phyloP scores from a whole-genome alignment of 768 basidiomycete genomes.

The Termitomyces sp. region DNA sequence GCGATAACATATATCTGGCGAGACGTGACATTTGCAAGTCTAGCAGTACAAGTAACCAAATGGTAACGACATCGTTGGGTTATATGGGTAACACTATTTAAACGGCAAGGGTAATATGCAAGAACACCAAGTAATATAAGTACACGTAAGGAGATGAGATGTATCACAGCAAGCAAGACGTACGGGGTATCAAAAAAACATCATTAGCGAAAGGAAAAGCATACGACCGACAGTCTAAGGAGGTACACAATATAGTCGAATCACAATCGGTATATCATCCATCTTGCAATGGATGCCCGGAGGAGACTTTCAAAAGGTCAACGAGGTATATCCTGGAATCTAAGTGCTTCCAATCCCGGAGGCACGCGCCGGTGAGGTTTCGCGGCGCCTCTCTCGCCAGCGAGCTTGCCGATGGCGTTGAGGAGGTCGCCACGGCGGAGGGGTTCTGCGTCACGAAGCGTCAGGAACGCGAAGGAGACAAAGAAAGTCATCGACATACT shows the following conservation, averaged over 20 bases:
- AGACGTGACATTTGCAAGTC: neutral
- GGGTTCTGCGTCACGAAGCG: conserved; percentile 46
- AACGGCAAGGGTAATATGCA: neutral
- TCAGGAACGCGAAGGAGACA: neutral
- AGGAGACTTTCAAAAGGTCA: neutral
- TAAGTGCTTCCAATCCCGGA: conserved; percentile 4
- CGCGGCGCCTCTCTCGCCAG: conserved; percentile 49
- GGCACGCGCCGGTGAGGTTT: conserved; percentile 23
- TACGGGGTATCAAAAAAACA: neutral
- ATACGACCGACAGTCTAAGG: neutral
- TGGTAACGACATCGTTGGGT: neutral
- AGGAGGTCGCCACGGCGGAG: conserved; percentile 72
- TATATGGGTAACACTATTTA: neutral
- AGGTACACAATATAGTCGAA: neutral
- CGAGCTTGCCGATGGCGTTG: conserved; percentile 78
- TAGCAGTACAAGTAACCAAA: neutral
- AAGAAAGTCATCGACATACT: conserved; percentile 38
- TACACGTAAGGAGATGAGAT: neutral
- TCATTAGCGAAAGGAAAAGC: neutral
- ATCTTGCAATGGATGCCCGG: neutral
- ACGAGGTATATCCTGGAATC: neutral
- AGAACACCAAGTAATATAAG: neutral
- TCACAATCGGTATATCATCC: neutral
- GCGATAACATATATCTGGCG: no score
- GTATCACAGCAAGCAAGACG: neutral